Conservation (phyloP, 176 grass and related monocot genomes). For the Rhynchospora pubera region DNA sequence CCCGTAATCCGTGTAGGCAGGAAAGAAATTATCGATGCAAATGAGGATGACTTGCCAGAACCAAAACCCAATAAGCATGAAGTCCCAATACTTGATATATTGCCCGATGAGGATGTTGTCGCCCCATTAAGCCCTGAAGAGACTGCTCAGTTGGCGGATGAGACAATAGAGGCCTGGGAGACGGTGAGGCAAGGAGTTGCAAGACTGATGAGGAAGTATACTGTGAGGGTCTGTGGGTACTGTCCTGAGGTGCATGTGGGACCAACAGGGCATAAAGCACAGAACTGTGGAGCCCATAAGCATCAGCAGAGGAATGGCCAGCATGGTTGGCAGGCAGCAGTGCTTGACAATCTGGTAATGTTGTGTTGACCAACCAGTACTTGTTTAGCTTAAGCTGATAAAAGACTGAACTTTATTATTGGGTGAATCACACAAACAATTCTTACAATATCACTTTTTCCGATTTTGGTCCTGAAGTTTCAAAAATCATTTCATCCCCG, state of each 20-base stretch:
- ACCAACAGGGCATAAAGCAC: constrained; percentile 73
- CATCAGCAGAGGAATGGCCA: constrained; percentile 98
- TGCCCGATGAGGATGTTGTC: constrained; percentile 27
- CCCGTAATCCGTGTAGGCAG: constrained; percentile 63
- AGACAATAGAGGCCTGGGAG: constrained; percentile 70
- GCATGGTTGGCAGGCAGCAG: constrained; percentile 79
- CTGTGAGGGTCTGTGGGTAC: constrained; percentile 86
- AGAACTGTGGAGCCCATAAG: constrained; percentile 88
- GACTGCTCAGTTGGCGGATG: constrained; percentile 45
- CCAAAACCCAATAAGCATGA: constrained; percentile 44
- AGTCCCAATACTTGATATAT: constrained; percentile 54
- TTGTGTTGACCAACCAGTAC: not conserved
- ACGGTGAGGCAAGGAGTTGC: constrained; percentile 41
- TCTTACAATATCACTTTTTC: too few species aligned
- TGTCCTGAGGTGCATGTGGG: constrained; percentile 83
- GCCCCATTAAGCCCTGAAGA: constrained; percentile 47
- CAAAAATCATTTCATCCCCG: too few species aligned
- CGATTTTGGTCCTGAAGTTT: too few species aligned
- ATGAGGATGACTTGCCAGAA: constrained; percentile 87
- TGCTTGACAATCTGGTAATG: constrained; percentile 54
- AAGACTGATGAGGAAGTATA: constrained; percentile 68
- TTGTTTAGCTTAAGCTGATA: not conserved
- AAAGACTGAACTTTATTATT: not conserved
- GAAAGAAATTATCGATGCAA: constrained; percentile 73
- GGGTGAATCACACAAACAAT: too few species aligned